A percentile compares a stretch with the other conserved stretches of the same genome.
These are phyloP conservation scores for Saccharum officinarum DNA, from an alignment of 176 grass and related monocot species.

Conservation along the genomic window DNA sequence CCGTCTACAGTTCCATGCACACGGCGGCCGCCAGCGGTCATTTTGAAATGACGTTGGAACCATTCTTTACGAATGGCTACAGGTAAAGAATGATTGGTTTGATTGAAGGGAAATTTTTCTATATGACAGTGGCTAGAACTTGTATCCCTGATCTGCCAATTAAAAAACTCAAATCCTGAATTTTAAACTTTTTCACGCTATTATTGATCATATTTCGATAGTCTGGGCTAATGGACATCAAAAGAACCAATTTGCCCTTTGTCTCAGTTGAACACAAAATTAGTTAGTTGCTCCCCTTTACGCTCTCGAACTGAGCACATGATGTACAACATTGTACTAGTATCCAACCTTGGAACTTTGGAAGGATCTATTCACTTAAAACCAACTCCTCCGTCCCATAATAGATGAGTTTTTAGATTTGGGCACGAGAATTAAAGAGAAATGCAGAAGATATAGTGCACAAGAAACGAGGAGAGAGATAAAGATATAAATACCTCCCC, in stretches of 20 bases:
- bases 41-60: constrained; percentile 3
- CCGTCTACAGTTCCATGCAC: not conserved
- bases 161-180: not conserved
- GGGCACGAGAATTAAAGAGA: not conserved
- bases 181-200: not conserved
- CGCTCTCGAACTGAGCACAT: not conserved
- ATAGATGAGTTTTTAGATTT: not conserved
- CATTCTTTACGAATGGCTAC: not conserved
- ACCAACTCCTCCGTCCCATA: too few species aligned
- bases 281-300: not conserved
- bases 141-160: not conserved
- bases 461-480: not conserved
- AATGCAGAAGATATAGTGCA: not conserved
- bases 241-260: not conserved
- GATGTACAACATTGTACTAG: too few species aligned
- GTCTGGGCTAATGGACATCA: not conserved
- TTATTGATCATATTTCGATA: not conserved
- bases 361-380: too few species aligned
- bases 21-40: not conserved
- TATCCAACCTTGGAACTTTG: too few species aligned
- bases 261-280: not conserved
- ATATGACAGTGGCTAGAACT: not conserved
- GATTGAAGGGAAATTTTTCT: not conserved
- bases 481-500: not conserved
- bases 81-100: not conserved